Percentiles rank a stretch among this genome's conserved stretches.
phyloP scores from a whole-genome alignment of 2,329 filamentous ascomycete species.

The Dactylellina parvicollis region DNA sequence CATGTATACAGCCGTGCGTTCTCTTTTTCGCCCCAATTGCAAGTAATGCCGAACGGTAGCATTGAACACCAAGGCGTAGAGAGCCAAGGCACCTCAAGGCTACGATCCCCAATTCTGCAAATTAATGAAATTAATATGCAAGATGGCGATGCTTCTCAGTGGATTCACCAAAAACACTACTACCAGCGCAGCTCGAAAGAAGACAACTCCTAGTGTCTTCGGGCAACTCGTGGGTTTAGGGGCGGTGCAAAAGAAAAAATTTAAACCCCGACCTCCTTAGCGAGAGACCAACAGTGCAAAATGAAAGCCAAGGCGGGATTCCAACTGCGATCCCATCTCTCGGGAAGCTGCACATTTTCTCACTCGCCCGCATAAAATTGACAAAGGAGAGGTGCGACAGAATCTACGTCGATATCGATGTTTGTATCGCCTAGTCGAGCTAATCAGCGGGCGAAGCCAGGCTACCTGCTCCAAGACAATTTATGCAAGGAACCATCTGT shows the following conservation, averaged over 20 bases:
- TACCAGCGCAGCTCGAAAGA: too few relatives aligned
- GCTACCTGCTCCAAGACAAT: constrained; percentile 36
- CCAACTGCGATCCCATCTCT: constrained; percentile 26
- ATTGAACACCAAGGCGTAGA: constrained; percentile 10
- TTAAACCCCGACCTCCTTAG: too few relatives aligned
- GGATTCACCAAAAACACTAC: constrained; percentile 5
- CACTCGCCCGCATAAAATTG: constrained; percentile 14
- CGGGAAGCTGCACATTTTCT: constrained; percentile 37
- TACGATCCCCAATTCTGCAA: constrained; percentile 11
- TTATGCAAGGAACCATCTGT: constrained; percentile 51
- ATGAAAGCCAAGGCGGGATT: constrained; percentile 40
- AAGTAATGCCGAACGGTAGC: constrained; percentile 13
- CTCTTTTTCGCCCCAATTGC: background rate
- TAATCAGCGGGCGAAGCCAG: constrained; percentile 28
- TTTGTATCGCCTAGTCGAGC: constrained; percentile 14
- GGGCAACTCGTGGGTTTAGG: too few relatives aligned
- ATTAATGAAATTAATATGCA: constrained; percentile 10
- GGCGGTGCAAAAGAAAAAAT: constrained; percentile 13
- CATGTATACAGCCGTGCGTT: background rate
- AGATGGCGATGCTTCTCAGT: constrained; percentile 8
- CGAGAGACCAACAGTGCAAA: constrained; percentile 8
- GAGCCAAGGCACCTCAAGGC: background rate
- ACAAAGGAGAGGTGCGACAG: constrained; percentile 19
- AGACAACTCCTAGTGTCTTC: too few relatives aligned
- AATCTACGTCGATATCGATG: constrained; percentile 17